Conservation (phyloP, 345 rosid species). For the Salix exigua region DNA sequence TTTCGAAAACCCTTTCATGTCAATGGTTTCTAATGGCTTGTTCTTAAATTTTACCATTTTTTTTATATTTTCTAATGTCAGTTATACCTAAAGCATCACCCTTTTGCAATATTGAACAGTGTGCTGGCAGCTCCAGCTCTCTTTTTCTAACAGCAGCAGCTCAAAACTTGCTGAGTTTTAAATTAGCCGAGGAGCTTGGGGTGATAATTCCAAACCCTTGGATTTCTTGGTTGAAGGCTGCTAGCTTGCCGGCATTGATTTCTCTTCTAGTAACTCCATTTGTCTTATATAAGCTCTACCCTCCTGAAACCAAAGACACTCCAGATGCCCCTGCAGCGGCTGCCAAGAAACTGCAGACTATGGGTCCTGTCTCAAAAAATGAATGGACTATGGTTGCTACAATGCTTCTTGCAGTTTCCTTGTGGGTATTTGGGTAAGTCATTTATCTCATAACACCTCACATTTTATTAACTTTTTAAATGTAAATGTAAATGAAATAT, state of each 20-base stretch:
- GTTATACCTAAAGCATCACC: constrained; percentile 16
- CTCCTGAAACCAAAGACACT: constrained; percentile 93
- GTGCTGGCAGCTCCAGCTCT: constrained; percentile 83
- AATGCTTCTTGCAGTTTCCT: constrained; percentile 91
- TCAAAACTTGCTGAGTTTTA: constrained; percentile 87
- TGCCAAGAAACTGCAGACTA: constrained; percentile 58
- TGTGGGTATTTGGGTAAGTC: constrained; percentile 88
- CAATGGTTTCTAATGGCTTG: neutral
- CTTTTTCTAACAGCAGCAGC: constrained; percentile 97
- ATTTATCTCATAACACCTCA: neutral
- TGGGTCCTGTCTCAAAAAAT: constrained; percentile 83
- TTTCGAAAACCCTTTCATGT: neutral
- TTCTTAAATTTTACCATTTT: neutral
- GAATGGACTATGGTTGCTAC: constrained; percentile 90
- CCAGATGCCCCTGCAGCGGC: constrained; percentile 97
- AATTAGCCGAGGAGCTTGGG: constrained; percentile 93
- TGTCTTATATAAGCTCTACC: constrained; percentile 76
- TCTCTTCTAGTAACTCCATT: constrained; percentile 74
- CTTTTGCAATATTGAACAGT: constrained; percentile 50
- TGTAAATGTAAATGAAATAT: neutral
- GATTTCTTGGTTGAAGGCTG: constrained; percentile 95
- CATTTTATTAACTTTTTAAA: neutral
- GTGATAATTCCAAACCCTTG: constrained; percentile 74
- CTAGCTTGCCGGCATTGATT: constrained; percentile 75
- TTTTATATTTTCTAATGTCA: neutral